Percentiles rank a stretch among this genome's conserved stretches.
Evolutionary conservation across 2,329 filamentous ascomycete species (phyloP).

Genomic region (Verticillium nonalfalfae): DNA sequence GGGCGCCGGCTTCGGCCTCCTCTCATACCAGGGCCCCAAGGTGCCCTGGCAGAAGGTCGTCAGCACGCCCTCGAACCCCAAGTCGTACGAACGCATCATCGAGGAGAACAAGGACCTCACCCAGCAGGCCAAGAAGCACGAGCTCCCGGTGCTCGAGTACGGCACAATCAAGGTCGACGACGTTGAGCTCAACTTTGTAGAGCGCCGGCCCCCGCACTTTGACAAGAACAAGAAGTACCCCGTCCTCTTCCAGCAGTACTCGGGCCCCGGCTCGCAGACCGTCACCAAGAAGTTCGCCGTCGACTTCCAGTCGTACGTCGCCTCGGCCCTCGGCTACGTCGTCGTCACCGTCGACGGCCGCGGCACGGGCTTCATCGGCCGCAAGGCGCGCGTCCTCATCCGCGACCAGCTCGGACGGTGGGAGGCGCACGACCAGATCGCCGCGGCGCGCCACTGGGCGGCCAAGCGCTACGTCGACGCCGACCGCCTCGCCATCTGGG

Average conservation of each 20-base stretch:
- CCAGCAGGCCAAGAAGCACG: conserved; percentile 64
- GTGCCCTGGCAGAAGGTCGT: conserved; percentile 90
- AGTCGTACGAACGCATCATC: conserved; percentile 61
- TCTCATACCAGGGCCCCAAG: conserved; percentile 76
- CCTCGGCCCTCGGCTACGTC: conserved; percentile 80
- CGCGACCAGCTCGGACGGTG: conserved; percentile 78
- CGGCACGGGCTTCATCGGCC: conserved; percentile 85
- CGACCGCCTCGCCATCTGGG: conserved; percentile 86
- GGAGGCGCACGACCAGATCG: conserved; percentile 88
- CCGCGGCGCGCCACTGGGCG: conserved; percentile 78
- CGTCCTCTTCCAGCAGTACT: conserved; percentile 92
- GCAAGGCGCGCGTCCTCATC: conserved; percentile 73
- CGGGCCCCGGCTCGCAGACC: conserved; percentile 85
- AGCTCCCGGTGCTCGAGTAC: conserved; percentile 78
- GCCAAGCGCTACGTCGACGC: conserved; percentile 77
- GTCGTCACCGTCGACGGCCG: conserved; percentile 92
- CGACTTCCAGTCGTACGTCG: conserved; percentile 87
- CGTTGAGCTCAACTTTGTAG: conserved; percentile 64
- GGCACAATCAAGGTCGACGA: conserved; percentile 80
- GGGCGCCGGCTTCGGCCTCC: conserved; percentile 73
- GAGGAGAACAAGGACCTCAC: conserved; percentile 72
- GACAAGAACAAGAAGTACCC: conserved; percentile 79
- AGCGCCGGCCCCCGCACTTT: conserved; percentile 87
- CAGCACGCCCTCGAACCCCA: conserved; percentile 66
- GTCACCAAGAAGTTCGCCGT: conserved; percentile 76